phyloP scores from a whole-genome alignment of 306 rosid species.

The Acacia confusa region DNA sequence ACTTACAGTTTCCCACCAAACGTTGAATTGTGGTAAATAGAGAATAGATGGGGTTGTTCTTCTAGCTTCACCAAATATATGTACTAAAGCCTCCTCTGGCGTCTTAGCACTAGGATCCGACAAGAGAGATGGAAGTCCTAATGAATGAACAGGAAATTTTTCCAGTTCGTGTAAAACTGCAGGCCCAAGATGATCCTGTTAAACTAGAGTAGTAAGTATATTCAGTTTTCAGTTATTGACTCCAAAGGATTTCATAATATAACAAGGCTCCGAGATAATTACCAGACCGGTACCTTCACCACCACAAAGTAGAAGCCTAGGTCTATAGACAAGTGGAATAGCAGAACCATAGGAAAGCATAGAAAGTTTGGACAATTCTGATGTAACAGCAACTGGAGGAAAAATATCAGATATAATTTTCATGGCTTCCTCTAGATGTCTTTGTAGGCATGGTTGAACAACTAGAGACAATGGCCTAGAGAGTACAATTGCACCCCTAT shows the following conservation, averaged over 20 bases:
- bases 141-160: slow-evolving; percentile 93
- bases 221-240: slow-evolving; percentile 52
- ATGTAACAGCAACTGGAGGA: slow-evolving; percentile 56
- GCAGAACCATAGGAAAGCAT: slow-evolving; percentile 92
- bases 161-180: slow-evolving; percentile 96
- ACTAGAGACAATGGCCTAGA: slow-evolving; percentile 92
- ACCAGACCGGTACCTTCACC: slow-evolving; percentile 97
- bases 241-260: slow-evolving; percentile 22
- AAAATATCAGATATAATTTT: slow-evolving; percentile 69
- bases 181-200: slow-evolving; percentile 99
- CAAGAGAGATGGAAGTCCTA: slow-evolving; percentile 90
- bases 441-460: slow-evolving; percentile 81
- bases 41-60: slow-evolving; percentile 93
- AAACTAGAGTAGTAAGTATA: slow-evolving; percentile 97
- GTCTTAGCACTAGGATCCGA: slow-evolving; percentile 99
- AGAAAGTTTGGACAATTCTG: slow-evolving; percentile 80
- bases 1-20: slow-evolving; percentile 99
- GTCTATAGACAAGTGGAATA: slow-evolving; percentile 91
- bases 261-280: slow-evolving; percentile 55
- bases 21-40: slow-evolving; percentile 86
- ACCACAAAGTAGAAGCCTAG: slow-evolving; percentile 89
- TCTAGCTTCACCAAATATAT: slow-evolving; percentile 97
- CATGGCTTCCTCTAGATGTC: slow-evolving; percentile 77
- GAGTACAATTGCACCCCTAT: slow-evolving; percentile 89
- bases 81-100: slow-evolving; percentile 96